Conservation (phyloP, 2,329 filamentous ascomycete species). For the Mycosphaerella sp. region DNA sequence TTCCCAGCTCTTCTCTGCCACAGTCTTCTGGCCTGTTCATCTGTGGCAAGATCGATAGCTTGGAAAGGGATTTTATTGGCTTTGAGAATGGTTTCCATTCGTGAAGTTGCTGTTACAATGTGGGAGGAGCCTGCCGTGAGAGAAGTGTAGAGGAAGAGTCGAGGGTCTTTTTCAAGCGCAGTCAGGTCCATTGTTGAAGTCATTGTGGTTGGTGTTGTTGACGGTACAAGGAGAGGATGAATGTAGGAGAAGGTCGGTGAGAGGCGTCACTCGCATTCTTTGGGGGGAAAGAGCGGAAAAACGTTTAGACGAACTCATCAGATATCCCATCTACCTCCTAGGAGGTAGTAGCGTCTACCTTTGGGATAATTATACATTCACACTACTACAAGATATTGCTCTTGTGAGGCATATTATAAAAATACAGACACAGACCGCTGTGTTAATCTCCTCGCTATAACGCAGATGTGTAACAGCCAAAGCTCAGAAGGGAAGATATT, state of each 20-base stretch:
- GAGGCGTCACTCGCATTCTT: not conserved
- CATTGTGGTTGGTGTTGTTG: conserved; percentile 8
- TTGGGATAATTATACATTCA: not conserved
- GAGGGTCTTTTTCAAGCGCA: conserved; percentile 42
- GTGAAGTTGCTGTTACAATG: conserved; percentile 91
- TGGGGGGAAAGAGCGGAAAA: not conserved
- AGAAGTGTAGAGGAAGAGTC: conserved; percentile 90
- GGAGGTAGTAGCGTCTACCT: not conserved
- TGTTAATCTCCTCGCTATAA: not conserved
- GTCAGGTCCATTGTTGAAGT: conserved; percentile 34
- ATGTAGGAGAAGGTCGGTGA: not conserved
- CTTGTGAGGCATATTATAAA: not conserved
- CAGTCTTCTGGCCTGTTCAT: conserved; percentile 79
- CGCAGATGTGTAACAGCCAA: not conserved
- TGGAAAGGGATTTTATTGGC: conserved; percentile 93
- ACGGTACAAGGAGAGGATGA: not conserved
- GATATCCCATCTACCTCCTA: too few species aligned
- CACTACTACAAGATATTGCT: not conserved
- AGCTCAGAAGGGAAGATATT: not conserved
- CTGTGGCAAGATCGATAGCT: conserved; percentile 82
- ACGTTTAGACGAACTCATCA: not conserved
- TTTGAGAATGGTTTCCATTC: conserved; percentile 91
- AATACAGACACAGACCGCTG: not conserved
- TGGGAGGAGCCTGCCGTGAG: conserved; percentile 92
- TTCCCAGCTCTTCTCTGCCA: conserved; percentile 81